phyloP scores from a whole-genome alignment of 2,329 filamentous ascomycete species.

The Ambrosiella beaveri region DNA sequence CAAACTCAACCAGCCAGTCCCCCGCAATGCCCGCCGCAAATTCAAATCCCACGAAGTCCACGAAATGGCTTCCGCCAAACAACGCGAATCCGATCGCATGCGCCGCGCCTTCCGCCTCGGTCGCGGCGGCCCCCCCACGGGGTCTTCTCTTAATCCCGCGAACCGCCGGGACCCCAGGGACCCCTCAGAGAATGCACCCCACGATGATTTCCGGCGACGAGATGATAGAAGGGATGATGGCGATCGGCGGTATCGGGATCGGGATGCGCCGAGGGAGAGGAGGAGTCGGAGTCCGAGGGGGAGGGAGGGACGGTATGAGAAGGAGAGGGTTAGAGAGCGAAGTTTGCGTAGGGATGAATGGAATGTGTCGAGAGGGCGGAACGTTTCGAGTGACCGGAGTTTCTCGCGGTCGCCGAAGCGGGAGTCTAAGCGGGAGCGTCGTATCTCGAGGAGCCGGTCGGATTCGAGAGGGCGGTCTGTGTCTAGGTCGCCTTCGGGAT shows the following conservation, averaged over 20 bases:
- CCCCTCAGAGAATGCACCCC: not conserved
- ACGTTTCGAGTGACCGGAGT: no score
- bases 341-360: not conserved
- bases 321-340: not conserved
- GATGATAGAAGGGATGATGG: not conserved
- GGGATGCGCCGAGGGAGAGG: slow-evolving; percentile 5
- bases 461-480: not conserved
- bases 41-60: slow-evolving; percentile 91
- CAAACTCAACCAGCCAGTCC: slow-evolving; percentile 20
- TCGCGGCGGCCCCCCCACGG: not conserved
- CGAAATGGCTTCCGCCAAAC: slow-evolving; percentile 89
- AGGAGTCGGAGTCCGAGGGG: not conserved
- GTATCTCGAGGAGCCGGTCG: no score
- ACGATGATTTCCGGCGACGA: not conserved
- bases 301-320: not conserved
- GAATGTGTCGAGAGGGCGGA: no score
- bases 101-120: slow-evolving; percentile 51
- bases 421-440: no score
- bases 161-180: not conserved
- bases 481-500: not conserved
- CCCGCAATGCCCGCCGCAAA: slow-evolving; percentile 27
- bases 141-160: not conserved
- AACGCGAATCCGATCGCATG: slow-evolving; percentile 81
- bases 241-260: slow-evolving; percentile 8
- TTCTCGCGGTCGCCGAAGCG: no score